Evolutionary conservation across 2,329 filamentous ascomycete genomes (phyloP).

Genomic region (Penicillium sp.): DNA sequence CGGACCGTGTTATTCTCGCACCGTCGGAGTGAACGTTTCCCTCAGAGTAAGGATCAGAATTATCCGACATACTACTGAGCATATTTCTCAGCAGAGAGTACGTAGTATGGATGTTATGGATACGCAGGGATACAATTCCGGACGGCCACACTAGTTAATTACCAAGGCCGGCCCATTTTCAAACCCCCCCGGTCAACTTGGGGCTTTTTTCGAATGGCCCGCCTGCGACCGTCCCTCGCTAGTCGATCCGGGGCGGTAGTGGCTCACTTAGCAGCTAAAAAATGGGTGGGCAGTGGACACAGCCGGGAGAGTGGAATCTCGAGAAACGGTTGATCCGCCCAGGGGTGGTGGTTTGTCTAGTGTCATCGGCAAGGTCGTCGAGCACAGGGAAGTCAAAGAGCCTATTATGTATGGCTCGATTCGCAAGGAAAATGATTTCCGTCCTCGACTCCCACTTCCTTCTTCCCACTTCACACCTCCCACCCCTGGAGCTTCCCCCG

Average conservation of each 20-base stretch:
- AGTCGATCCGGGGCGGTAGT: constrained; percentile 36
- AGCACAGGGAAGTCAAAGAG: not conserved
- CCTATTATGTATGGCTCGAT: not conserved
- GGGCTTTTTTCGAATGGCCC: not conserved
- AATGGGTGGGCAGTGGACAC: constrained; percentile 11
- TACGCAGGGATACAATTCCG: not conserved
- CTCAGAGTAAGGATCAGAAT: not conserved
- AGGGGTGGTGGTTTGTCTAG: constrained; percentile 26
- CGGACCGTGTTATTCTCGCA: not conserved
- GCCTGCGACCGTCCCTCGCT: not conserved
- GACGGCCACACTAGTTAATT: not conserved
- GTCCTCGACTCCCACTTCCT: too few relatives aligned
- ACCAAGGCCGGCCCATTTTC: not conserved
- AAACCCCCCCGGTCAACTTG: constrained; percentile 1
- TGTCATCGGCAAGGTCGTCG: not conserved
- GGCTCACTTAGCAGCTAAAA: constrained; percentile 23
- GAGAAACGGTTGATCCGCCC: constrained; percentile 36
- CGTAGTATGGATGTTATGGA: not conserved
- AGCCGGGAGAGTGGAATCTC: constrained; percentile 13
- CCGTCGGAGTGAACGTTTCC: not conserved
- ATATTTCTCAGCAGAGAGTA: not conserved
- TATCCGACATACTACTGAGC: not conserved
- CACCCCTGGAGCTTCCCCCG: constrained; percentile 1
- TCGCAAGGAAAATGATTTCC: constrained; percentile 12
- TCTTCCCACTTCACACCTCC: too few relatives aligned